Evolutionary conservation across 1,284 basidiomycete genomes (phyloP), one percentile per base, ranked within the genome.

Genomic region (Grifola frondosa): DNA sequence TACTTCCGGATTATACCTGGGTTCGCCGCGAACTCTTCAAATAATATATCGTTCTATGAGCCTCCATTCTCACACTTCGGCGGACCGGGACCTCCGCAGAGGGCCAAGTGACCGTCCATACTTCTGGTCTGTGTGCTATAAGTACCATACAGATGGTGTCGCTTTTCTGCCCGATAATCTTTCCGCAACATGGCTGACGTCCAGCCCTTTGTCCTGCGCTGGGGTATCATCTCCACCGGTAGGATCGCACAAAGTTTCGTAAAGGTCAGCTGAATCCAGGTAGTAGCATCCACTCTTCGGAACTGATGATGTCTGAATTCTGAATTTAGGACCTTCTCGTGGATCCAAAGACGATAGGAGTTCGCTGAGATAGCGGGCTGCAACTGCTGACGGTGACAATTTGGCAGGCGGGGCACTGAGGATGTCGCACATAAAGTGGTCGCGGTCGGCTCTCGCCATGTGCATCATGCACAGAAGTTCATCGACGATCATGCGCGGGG

Each of bases 371-470:
- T n/a, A n/a, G n/a, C n/a, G n/a, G n/a, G n/a, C n/a, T n/a, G n/a
- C n/a, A 2, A 35, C 12, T 22, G 5, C 13, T 19, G 13, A 25
- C 15, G 6, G 13, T 29, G 13, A 34, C 20, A 30, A 30, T 24
- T 9, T 38, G 22, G 16, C 15, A 52, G 49, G 16, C 54, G 54
- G 17, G 42, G 48, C 13, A 48, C 84, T 5, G 61, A 73, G 21
- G 93, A 96, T 61, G 75, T 96, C 8, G 63, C 71, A 3, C 92
- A 96, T 67, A 80, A 80, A 57, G 71, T 96, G 33, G 73, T 71
- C 9, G 91, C 88, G 2, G 85, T 94, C 19, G 91, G 88, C 7
- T 95, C 92, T 20, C 81, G 91, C 30, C 81, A 68, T 32, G 66
- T 80, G 13, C 71, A 76, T 19, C 87, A 81, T 32, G 92, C 92